Evolutionary conservation across 345 rosid genomes (phyloP).

Genomic region (Hibiscus mutabilis): DNA sequence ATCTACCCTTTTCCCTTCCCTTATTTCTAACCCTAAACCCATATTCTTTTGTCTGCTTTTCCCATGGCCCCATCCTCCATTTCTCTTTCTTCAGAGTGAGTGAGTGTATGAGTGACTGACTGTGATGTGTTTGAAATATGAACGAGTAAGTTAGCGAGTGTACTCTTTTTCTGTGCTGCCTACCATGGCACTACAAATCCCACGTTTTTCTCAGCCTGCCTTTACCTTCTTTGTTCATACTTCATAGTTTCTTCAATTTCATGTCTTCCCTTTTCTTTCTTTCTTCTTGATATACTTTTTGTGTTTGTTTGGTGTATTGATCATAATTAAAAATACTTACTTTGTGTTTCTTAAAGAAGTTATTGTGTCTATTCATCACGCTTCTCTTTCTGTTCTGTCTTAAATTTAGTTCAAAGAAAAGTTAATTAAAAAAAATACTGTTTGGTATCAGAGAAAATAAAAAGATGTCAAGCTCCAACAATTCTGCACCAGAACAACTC

Average conservation of each 20-base stretch:
- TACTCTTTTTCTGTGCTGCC: constrained; percentile 10
- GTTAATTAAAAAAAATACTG: neutral
- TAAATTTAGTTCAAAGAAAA: neutral
- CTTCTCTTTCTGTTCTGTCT: neutral
- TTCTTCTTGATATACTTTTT: neutral
- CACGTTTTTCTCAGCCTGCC: constrained; percentile 5
- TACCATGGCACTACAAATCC: constrained; percentile 7
- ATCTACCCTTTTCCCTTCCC: constrained; percentile 8
- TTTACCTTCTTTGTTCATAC: constrained; percentile 11
- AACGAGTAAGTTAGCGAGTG: neutral
- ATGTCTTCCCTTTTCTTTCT: neutral
- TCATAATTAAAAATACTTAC: constrained; percentile 2
- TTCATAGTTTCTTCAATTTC: neutral
- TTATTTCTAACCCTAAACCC: constrained; percentile 5
- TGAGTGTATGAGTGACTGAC: neutral
- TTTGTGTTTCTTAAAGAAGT: neutral
- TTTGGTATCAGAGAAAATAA: neutral
- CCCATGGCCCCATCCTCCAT: constrained; percentile 2
- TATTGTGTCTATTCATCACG: neutral
- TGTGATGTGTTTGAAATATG: neutral
- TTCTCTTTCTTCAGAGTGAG: neutral
- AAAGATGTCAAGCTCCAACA: constrained; percentile 17
- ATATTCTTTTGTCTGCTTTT: constrained; percentile 8
- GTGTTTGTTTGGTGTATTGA: neutral
- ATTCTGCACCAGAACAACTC: constrained; percentile 29